These are phyloP conservation scores for Mortierella sp. DNA, from an alignment of 371 early-diverging fungal species.

Conservation along the genomic window DNA sequence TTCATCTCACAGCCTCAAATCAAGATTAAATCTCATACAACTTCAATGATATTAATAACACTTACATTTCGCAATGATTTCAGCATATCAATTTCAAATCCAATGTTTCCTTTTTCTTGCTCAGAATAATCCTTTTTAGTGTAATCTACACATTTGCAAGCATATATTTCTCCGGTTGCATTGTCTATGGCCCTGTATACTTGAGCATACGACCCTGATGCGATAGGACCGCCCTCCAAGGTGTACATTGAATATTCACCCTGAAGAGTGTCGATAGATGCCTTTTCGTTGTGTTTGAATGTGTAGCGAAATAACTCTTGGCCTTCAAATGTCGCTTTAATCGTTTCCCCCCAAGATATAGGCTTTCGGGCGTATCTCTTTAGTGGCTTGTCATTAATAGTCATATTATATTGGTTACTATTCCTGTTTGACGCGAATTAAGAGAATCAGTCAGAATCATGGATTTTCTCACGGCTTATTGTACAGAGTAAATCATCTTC, in stretches of 20 bases:
- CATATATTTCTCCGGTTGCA: neutral
- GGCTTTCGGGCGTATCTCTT: neutral
- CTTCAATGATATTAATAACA: neutral
- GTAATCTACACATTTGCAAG: conserved; percentile 36
- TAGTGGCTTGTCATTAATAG: neutral
- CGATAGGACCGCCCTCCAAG: conserved; percentile 4
- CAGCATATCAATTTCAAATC: conserved; percentile 30
- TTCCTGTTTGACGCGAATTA: no score
- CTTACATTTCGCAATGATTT: conserved; percentile 32
- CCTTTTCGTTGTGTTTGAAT: neutral
- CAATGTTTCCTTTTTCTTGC: conserved; percentile 9
- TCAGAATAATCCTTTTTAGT: neutral
- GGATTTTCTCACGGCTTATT: no score
- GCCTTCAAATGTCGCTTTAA: conserved; percentile 7
- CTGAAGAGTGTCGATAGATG: neutral
- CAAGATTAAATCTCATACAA: neutral
- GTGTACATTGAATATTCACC: conserved; percentile 14
- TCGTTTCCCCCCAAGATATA: conserved; percentile 14
- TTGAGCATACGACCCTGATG: conserved; percentile 15
- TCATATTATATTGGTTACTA: no score
- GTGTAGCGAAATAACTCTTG: conserved; percentile 24
- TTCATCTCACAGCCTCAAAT: neutral
- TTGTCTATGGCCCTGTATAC: conserved; percentile 26
- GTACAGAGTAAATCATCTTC: no score
- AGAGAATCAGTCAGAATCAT: no score